A percentile compares a stretch with the other conserved stretches of the same genome.
Conservation (phyloP, 139 green algal species). For the Spirogloea muscicola region DNA sequence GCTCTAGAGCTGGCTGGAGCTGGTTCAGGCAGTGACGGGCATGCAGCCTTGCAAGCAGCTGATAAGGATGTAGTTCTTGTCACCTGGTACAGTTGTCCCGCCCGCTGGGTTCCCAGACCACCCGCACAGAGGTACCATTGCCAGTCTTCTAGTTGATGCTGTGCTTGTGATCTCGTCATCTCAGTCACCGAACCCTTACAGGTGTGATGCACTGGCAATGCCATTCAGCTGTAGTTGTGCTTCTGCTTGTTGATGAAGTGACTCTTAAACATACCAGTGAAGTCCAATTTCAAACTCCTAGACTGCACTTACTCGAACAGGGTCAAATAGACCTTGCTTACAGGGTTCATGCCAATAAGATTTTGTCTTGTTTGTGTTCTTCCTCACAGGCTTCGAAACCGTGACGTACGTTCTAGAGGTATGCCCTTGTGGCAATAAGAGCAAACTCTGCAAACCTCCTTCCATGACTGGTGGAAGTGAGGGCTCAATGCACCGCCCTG, state of each 20-base stretch:
- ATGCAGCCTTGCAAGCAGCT: no score
- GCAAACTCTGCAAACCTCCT: neutral
- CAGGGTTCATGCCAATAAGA: neutral
- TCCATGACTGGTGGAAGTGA: neutral
- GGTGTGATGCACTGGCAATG: slow-evolving; percentile 5
- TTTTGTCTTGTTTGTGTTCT: neutral
- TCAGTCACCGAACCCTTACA: neutral
- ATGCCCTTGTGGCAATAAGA: neutral
- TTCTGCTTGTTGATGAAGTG: no score
- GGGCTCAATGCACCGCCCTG: neutral
- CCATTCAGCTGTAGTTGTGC: slow-evolving; percentile 5
- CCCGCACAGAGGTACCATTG: slow-evolving; percentile 23
- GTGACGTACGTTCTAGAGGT: slow-evolving; percentile 45
- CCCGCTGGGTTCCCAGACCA: slow-evolving; percentile 46
- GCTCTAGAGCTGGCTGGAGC: no score
- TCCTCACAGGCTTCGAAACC: slow-evolving; percentile 51
- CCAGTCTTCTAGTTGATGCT: neutral
- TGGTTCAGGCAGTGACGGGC: no score
- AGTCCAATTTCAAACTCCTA: neutral
- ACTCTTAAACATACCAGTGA: neutral
- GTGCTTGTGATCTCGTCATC: neutral
- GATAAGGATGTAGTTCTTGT: no score
- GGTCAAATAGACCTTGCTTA: neutral
- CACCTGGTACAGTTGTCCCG: slow-evolving; percentile 16
- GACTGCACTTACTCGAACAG: neutral